Evolutionary conservation across 208 protist genomes (phyloP), one percentile per base, ranked within the genome.

Genomic region (Trypanosoma grayi): DNA sequence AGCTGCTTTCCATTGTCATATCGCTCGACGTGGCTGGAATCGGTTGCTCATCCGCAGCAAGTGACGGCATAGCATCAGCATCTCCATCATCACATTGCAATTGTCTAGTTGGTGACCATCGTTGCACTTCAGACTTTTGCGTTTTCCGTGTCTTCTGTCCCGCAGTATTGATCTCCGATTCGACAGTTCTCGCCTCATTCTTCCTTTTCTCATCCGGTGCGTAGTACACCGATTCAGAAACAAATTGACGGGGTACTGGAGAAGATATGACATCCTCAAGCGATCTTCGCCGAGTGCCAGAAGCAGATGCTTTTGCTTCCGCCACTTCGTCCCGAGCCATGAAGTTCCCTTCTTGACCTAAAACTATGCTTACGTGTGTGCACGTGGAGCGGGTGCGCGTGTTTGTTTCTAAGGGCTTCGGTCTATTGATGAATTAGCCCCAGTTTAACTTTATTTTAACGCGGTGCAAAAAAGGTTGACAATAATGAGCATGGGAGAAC

Each of bases 241-340:
- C 7, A 31, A 27, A 25, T 10, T 22, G 51, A 25, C 22, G 24
- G 4, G 28, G 44, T 18, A 56, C 62, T 14, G 62, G 62, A n/a
- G 62, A 61, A 22, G 53, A 61, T 44, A 69, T 69, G 14, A 69
- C 54, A 47, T 69, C 62, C 7, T 24, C 51, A 14, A 61, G 44
- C 18, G 45, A 4, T 30, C 22, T 13, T 16, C 39, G 41, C 9
- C 55, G 34, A 10, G 16, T 24, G 27, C 55, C 40, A 9, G 34
- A 59, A 22, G 34, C 14, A 14, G 36, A 4, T n/a, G 22, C 43
- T 37, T 31, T 13, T 14, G 27, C 16, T 51, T 25, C n/a, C 5
- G 10, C 14, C n/a, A 33, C 45, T 1, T 30, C 31, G 24, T 51
- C 45, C 24, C 4, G 24, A 18, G 31, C 31, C 9, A 25, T 7